Base-by-base conservation (phyloP, 805 yeast species). In the Zygotorulaspora sp. region DNA sequence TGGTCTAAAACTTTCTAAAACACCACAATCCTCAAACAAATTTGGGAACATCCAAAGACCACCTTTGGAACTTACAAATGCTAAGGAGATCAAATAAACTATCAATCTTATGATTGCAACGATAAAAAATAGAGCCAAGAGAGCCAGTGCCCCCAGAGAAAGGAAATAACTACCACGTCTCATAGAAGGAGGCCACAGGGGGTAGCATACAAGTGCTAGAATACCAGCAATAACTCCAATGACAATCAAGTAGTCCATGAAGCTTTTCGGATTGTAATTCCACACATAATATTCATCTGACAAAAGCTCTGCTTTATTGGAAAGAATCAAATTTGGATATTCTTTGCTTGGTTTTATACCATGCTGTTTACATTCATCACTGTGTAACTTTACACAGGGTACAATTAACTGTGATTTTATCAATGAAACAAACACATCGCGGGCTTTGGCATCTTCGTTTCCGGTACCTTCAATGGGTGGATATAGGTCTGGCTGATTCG, bases 31-130 rank as follows among this genome's bases (percentile, higher is more conserved):
- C 45, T 81, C 98, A 64, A 89, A 92, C 57, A 92, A 70, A 58
- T 90, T 90, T 40, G 98, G 98, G 72, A 87, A 90, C 32, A 92
- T 60, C 98, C 98, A 92, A 58, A 92, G 72, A n/a, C 95, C 95
- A 29, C 78, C 77, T 6, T 78, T 75, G 40, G 73, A 65, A 15
- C 36, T 41, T 16, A 47, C 42, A 8, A 58, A 30, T 6, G 54
- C 46, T 24, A 57, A 36, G 4, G 63, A 57, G 1, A 75, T 62
- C 32, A 80, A 65, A 47, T 74, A 72, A 17, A 92, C 57, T 27
- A 89, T 69, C 57, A 89, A 67, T 56, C 98, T 74, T 22, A 90
- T 65, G 30, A 92, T 71, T 1, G 97, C 95, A 50, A 84, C 62
- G 14, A 65, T 83, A 48, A 92, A 83, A 62, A 92, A 82, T 32